Base-by-base conservation (phyloP, 768 basidiomycete genomes). In the Fibroporia radiculosa region DNA sequence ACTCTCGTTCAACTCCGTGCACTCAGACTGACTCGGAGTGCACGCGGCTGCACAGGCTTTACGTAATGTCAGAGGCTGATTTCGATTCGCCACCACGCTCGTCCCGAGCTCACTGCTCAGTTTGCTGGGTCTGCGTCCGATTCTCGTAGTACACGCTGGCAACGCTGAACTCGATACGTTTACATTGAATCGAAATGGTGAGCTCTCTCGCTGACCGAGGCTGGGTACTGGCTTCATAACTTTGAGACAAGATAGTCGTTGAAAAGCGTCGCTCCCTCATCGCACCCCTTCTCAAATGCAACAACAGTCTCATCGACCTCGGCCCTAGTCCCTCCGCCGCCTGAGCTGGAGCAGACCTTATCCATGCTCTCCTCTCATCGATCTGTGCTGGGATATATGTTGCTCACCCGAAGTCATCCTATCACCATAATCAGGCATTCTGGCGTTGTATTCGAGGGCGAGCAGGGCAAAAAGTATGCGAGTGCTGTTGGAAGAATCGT, bases 291-390 rank as follows among this genome's bases (percentile, higher is more conserved):
- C 13, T 7, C 12, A 8, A 8, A 12, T 7, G 22, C 38, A 6
- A 6, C 23, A 8, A n/a, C 29, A n/a, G n/a, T n/a, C n/a, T n/a
- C n/a, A 31, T 7, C 38, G 19, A 10, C 42, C 6, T 45, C 44
- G 6, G 29, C 28, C 36, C 3, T 28, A 12, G 28, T 32, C 28
- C 31, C 28, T 8, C 45, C 48, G 4, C 48, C 54, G 12, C 79
- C 85, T n/a, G 89, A 91, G 56, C 77, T 93, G 39, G 90, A 92
- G 61, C 77, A 82, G 51, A 92, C 83, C 0, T 73, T 93, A 11
- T 62, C 80, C 0, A 65, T 83, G 50, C 72, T 95, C 42, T 82
- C 88, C 1, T 74, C 85, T 4, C 86, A 93, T 57, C 76, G 87
- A 14, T 83, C 87, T 16, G 90, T 93, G 3, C 75, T 90, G 5